phyloP scores from a whole-genome alignment of 106 monocot genomes.

The Xerophyta viscosa region DNA sequence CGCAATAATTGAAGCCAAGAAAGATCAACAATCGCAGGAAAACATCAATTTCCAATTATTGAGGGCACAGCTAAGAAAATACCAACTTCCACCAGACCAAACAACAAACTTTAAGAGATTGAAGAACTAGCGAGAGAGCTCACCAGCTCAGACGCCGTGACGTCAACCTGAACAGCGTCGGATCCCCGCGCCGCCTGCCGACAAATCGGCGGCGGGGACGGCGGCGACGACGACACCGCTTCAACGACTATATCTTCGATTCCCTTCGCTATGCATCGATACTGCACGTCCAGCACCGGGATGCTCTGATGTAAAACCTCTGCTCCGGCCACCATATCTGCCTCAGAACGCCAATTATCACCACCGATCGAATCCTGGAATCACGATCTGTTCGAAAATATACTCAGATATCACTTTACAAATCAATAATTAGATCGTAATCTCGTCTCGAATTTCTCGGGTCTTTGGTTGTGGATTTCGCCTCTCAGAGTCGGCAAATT shows the following conservation, averaged over 20 bases:
- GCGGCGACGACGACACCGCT: constrained; percentile 5
- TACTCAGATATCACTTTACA: no score
- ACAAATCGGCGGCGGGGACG: constrained; percentile 1
- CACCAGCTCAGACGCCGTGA: no score
- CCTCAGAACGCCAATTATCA: background rate
- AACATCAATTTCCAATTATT: no score
- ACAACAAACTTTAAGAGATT: no score
- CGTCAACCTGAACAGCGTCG: background rate
- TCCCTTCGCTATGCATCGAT: constrained; percentile 26
- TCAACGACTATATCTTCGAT: constrained; percentile 35
- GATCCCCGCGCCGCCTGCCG: constrained; percentile 5
- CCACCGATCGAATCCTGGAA: background rate
- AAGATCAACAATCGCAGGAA: no score
- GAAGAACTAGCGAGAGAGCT: constrained; percentile 13
- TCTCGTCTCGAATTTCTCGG: no score
- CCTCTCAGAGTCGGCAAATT: no score
- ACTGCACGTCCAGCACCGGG: constrained; percentile 35
- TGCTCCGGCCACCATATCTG: constrained; percentile 56
- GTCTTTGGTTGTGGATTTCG: no score
- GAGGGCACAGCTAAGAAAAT: no score
- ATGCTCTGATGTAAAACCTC: constrained; percentile 52
- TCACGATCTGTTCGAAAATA: background rate
- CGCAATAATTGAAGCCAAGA: no score
- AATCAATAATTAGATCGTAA: no score
- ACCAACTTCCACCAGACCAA: no score